Base-by-base conservation (phyloP, 208 protist species). In the Baffinella frigidus region DNA sequence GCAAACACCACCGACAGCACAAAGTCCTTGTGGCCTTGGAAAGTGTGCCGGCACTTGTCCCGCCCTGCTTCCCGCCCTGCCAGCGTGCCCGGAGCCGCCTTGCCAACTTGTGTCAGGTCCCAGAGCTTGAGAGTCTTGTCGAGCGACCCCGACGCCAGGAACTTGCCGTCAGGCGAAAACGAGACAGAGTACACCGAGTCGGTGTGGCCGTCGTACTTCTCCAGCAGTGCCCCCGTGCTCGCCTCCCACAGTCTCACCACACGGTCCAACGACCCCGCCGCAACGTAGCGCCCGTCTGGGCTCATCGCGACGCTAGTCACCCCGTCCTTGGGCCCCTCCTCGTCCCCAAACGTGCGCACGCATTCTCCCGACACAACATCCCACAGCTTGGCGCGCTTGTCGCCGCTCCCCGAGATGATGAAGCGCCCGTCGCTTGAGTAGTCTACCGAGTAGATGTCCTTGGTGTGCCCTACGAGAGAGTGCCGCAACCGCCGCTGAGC, bases 361-460 rank as follows among this genome's bases (percentile, higher is more conserved):
- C 83, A 90, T 33, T 90, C 51, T 27, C 83, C 80, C 27, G 56
- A 93, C 36, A 92, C 89, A n/a, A 96, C 89, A 92, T 95, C 93
- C 96, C 96, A 97, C 24, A 97, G 92, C 77, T 95, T 95, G 39
- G 93, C 93, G 48, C 94, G 96, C 48, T 93, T 84, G 91, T 97
- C 96, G 56, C 96, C 96, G 81, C 93, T 95, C 56, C 96, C 96
- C 2, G 38, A 61, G 5, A 87, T 43, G 7, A 87, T 35, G 77
- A 33, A 87, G 41, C 44, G 4, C 7, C 77, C 77, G 71, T 80
- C 71, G 5, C 30, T 35, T 95, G 48, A 95, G 61, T 43, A 97
- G 72, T 96, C 95, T 5, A 96, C 93, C 1, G 95, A 95, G 68
- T 96, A 96, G 73, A 96, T 96, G 93, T 96, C 95, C 45, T 94